Percentiles rank a stretch among this genome's conserved stretches.
Evolutionary conservation across 129 eudicot genomes (phyloP).

Genomic region (Flaveria sonorensis): DNA sequence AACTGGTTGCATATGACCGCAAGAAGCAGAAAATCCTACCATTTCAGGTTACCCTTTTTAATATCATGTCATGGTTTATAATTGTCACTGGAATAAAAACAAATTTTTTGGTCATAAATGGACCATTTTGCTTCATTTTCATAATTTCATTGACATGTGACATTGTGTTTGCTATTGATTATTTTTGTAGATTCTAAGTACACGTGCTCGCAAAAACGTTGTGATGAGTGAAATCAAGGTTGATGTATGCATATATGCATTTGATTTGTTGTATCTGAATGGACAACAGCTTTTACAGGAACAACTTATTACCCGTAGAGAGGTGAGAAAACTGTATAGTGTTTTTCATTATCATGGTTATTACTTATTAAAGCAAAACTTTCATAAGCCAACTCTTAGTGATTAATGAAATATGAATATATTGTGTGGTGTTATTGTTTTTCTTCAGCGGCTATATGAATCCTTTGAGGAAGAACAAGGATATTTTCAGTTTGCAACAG

Average conservation of each 20-base stretch:
- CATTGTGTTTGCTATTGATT: constrained; percentile 1
- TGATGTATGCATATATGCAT: constrained; percentile 83
- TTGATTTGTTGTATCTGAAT: constrained; percentile 70
- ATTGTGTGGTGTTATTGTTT: background rate
- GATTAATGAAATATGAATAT: background rate
- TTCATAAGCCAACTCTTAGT: background rate
- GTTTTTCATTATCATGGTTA: background rate
- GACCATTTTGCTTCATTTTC: background rate
- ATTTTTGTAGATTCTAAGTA: constrained; percentile 53
- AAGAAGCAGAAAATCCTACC: constrained; percentile 80
- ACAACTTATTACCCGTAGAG: constrained; percentile 76
- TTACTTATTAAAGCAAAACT: background rate
- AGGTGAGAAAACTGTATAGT: constrained; percentile 38
- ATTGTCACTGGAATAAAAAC: background rate
- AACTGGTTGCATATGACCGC: constrained; percentile 87
- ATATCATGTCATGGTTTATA: background rate
- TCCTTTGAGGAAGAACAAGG: constrained; percentile 74
- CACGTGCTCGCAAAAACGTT: constrained; percentile 93
- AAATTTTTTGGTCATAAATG: background rate
- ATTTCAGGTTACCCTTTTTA: constrained; percentile 55
- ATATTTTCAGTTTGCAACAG: constrained; percentile 24
- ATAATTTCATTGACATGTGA: background rate
- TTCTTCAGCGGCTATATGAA: constrained; percentile 65
- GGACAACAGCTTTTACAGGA: constrained; percentile 78
- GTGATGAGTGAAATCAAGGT: constrained; percentile 74